A percentile compares a stretch with the other conserved stretches of the same genome.
Evolutionary conservation across 2,329 filamentous ascomycete genomes (phyloP).

Genomic region (Neonectria magnoliae): DNA sequence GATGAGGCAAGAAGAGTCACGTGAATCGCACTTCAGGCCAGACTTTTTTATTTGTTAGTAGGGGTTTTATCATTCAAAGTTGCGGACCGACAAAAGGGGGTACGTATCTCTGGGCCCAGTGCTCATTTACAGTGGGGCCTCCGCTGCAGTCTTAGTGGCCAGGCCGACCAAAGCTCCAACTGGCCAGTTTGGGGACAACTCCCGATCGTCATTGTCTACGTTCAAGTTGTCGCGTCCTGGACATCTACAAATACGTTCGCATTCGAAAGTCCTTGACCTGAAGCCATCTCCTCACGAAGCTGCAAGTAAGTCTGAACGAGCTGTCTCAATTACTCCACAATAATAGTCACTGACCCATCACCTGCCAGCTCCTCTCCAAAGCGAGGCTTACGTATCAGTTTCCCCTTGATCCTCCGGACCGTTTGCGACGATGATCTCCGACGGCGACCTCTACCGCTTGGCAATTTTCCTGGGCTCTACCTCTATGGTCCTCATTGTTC

Average conservation of each 20-base stretch:
- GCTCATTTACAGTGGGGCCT: neutral
- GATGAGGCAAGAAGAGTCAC: slow-evolving; percentile 45
- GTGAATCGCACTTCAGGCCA: slow-evolving; percentile 31
- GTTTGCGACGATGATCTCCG: slow-evolving; percentile 83
- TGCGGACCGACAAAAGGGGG: slow-evolving; percentile 3
- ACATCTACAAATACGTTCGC: slow-evolving; percentile 6
- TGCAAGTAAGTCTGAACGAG: neutral
- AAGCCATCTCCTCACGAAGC: neutral
- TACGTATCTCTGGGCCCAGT: slow-evolving; percentile 36
- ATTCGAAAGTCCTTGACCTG: neutral
- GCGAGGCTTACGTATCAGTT: slow-evolving; percentile 7
- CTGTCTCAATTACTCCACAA: neutral
- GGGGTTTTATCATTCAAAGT: slow-evolving; percentile 5
- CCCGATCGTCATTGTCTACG: slow-evolving; percentile 28
- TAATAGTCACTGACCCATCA: slow-evolving; percentile 24
- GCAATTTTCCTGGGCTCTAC: slow-evolving; percentile 92
- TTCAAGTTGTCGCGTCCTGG: slow-evolving; percentile 18
- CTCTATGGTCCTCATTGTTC: slow-evolving; percentile 90
- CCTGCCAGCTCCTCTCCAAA: slow-evolving; percentile 17
- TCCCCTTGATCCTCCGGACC: slow-evolving; percentile 12
- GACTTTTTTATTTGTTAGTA: slow-evolving; percentile 33
- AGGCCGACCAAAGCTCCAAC: slow-evolving; percentile 39
- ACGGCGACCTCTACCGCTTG: slow-evolving; percentile 88
- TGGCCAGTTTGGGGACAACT: slow-evolving; percentile 38
- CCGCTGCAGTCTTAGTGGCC: slow-evolving; percentile 15